Evolutionary conservation across 2,329 filamentous ascomycete genomes (phyloP), one percentile per base, ranked within the genome.

Genomic region (Aureobasidium namibiae): DNA sequence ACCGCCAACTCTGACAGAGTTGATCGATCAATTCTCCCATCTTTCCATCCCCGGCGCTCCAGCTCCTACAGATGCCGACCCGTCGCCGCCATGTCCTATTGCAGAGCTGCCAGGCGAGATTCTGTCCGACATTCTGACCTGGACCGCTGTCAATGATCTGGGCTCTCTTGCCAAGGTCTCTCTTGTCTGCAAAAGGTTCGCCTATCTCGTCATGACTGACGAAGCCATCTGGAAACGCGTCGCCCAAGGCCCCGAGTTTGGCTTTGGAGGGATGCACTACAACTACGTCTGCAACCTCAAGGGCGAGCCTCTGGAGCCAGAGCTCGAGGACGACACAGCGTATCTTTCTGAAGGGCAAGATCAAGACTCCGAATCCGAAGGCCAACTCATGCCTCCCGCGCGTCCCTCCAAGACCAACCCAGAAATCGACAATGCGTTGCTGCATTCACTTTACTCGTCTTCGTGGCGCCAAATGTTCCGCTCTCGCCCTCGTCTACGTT

Each of bases 211-310:
- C 52, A 79, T 84, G 31, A 89, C 88, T 6, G 92, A 97, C 70
- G 87, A 96, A 66, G 82, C 82, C 44, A 88, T 96, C 66, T 99
- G 94, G 92, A 89, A 86, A 61, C 82, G 84, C 18, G 74, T 96
- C 4, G 89, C 87, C 46, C 73, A 89, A 1, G 87, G 85, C 0
- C 62, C 74, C 13, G 83, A 90, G 69, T 87, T 89, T 68, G 94
- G 92, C 23, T 95, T 96, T 71, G 79, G 76, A 5, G 83, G 81
- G 34, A 96, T 97, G 89, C 86, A 89, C 69, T 92, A 94, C 74
- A 77, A 83, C 61, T 97, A 86, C 76, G 80, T 82, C 52, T 84
- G 80, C 63, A 81, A 83, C 58, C 65, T 85, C 13, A 70, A 78
- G 54, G 83, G 83, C n/a, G 68, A 69, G 10, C 73, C 76, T 0